These are phyloP conservation scores for Kalmusia sp. DNA, from an alignment of 2,329 filamentous ascomycete species.

Conservation along the genomic window DNA sequence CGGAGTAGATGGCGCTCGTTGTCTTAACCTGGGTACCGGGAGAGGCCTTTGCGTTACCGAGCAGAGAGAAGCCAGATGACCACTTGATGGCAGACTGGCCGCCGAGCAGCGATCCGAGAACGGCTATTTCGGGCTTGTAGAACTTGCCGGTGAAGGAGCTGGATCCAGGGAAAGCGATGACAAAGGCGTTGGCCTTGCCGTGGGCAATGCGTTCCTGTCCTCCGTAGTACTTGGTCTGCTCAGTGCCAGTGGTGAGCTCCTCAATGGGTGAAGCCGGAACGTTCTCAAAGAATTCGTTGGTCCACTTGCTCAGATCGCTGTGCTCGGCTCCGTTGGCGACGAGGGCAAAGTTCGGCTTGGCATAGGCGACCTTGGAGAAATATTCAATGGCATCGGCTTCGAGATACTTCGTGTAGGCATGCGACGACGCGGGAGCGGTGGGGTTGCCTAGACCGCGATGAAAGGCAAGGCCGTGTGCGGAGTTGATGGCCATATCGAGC, in stretches of 20 bases:
- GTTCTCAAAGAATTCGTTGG: conserved; percentile 87
- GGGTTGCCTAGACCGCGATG: conserved; percentile 88
- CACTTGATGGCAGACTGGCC: conserved; percentile 94
- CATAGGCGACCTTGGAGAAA: conserved; percentile 81
- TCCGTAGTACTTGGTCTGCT: conserved; percentile 86
- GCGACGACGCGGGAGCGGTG: conserved; percentile 74
- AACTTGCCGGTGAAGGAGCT: conserved; percentile 73
- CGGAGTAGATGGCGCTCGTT: conserved; percentile 85
- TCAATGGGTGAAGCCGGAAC: conserved; percentile 60
- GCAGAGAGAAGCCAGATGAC: conserved; percentile 88
- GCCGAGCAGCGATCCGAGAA: conserved; percentile 87
- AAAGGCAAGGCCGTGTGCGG: conserved; percentile 86
- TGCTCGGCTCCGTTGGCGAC: conserved; percentile 87
- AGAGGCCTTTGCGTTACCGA: conserved; percentile 76
- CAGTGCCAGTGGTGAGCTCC: conserved; percentile 60
- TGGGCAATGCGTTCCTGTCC: conserved; percentile 91
- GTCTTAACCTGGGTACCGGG: conserved; percentile 74
- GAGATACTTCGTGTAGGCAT: conserved; percentile 80
- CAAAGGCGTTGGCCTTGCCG: conserved; percentile 78
- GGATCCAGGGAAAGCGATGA: conserved; percentile 92
- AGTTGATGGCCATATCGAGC: conserved; percentile 79
- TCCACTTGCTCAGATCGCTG: conserved; percentile 83
- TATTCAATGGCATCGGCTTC: conserved; percentile 75
- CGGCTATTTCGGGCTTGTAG: conserved; percentile 88
- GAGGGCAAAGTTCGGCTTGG: conserved; percentile 89